These are phyloP conservation scores for Terana coerulea DNA, from an alignment of 768 basidiomycete species.

Conservation along the genomic window DNA sequence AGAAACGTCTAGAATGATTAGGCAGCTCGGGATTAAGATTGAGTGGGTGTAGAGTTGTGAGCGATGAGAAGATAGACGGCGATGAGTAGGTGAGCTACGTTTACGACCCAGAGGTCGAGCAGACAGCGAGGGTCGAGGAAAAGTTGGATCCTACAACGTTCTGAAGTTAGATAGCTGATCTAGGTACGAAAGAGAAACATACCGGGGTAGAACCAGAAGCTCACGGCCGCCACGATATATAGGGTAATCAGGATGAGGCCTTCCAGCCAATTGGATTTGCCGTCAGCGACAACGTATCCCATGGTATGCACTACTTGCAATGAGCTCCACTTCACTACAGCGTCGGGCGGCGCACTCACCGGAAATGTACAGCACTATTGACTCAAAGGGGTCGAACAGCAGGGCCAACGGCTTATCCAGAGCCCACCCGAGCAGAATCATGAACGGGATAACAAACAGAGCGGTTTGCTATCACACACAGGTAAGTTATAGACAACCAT, in stretches of 20 bases:
- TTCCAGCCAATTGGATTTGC: constrained; percentile 92
- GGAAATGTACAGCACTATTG: constrained; percentile 54
- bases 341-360: constrained; percentile 25
- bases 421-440: constrained; percentile 75
- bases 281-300: constrained; percentile 82
- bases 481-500: too few relatives aligned
- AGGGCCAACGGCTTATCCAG: constrained; percentile 76
- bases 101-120: constrained; percentile 8
- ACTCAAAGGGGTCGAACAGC: constrained; percentile 88
- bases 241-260: constrained; percentile 65
- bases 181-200: constrained; percentile 7
- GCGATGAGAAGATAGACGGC: not conserved
- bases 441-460: constrained; percentile 83
- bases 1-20: not conserved
- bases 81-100: not conserved
- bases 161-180: not conserved
- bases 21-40: not conserved
- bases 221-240: constrained; percentile 53
- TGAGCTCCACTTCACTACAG: not conserved
- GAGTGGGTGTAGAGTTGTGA: not conserved
- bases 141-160: constrained; percentile 11
- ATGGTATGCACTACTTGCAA: constrained; percentile 46
- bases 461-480: constrained; percentile 61
- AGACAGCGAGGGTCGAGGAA: constrained; percentile 15
- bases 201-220: constrained; percentile 54